These are phyloP conservation scores for Neodidymelliopsis sp. DNA, from an alignment of 2,329 filamentous ascomycete genomes.

Conservation along the genomic window DNA sequence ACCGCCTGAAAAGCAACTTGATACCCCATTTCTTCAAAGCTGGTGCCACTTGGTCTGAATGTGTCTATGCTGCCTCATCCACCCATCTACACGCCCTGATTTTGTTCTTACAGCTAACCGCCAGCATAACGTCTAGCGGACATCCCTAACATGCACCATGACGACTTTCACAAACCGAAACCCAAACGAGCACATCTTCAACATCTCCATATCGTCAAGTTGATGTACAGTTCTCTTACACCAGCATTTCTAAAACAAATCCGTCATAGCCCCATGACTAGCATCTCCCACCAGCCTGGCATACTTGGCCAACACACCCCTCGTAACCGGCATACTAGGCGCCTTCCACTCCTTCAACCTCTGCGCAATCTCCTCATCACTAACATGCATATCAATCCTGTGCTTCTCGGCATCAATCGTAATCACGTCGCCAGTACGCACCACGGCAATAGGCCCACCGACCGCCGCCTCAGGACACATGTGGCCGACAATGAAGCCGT, in stretches of 20 bases:
- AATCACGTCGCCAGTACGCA: constrained; percentile 79
- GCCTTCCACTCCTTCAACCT: constrained; percentile 73
- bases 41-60: too few relatives aligned
- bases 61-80: too few relatives aligned
- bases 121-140: too few relatives aligned
- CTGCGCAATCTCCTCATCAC: constrained; percentile 72
- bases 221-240: not conserved
- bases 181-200: not conserved
- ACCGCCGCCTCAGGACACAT: constrained; percentile 89
- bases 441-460: constrained; percentile 86
- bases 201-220: not conserved
- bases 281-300: constrained; percentile 87
- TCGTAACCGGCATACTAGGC: constrained; percentile 75
- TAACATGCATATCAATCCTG: constrained; percentile 73
- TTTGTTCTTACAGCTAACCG: too few relatives aligned
- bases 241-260: constrained; percentile 62
- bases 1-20: constrained; percentile 43
- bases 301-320: constrained; percentile 91
- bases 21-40: constrained; percentile 29
- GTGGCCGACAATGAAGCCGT: constrained; percentile 94
- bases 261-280: constrained; percentile 88
- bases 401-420: constrained; percentile 87
- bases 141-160: too few relatives aligned
- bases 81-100: too few relatives aligned
- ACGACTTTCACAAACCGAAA: not conserved